Base-by-base conservation (phyloP, 495 filamentous ascomycete genomes). In the Aspergillus coremiiformis region DNA sequence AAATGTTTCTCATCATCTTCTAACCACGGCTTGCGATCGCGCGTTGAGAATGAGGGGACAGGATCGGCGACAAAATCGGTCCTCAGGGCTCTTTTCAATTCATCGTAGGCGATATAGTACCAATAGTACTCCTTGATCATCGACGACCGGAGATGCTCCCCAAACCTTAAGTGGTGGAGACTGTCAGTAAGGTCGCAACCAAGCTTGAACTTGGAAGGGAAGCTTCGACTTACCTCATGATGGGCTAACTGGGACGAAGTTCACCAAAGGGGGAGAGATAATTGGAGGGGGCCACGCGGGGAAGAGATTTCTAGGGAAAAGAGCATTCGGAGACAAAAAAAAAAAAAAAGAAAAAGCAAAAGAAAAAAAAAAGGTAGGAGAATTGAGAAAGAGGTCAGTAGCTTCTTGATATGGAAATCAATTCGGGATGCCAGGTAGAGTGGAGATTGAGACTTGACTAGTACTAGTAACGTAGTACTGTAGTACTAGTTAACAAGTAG, bases 21-120 rank as follows among this genome's bases (percentile, higher is more conserved):
- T 27, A 84, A 86, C 94, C 94, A 99, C 56, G 83, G 75, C 52
- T 78, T 79, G 21, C 79, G 74, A 48, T 75, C 72, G 15, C 78
- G 78, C 39, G 78, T 78, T 39, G 74, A 64, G 53, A 77, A 81
- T 22, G 77, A 69, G 26, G 78, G 72, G 10, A 76, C 75, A 1
- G 78, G 77, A 39, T 73, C 56, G 51, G 77, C 69, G 49, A 82
- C 78, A 55, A 81, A 86, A 27, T 81, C 77, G 27, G 77, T 84
- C 66, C 92, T 95, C 52, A 99, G 83, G 55, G 87, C 83, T 57
- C 75, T 74, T 71, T 99, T 99, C 42, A 99, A 80, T 52, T 85
- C 87, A 58, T 97, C 90, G 69, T 99, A 99, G 67, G 85, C 84
- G 69, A 99, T 96, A 73, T 97, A 99, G 76, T 94, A 86, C 79